Evolutionary conservation across 495 filamentous ascomycete species (phyloP).

Genomic region (Ramalina intermedia): DNA sequence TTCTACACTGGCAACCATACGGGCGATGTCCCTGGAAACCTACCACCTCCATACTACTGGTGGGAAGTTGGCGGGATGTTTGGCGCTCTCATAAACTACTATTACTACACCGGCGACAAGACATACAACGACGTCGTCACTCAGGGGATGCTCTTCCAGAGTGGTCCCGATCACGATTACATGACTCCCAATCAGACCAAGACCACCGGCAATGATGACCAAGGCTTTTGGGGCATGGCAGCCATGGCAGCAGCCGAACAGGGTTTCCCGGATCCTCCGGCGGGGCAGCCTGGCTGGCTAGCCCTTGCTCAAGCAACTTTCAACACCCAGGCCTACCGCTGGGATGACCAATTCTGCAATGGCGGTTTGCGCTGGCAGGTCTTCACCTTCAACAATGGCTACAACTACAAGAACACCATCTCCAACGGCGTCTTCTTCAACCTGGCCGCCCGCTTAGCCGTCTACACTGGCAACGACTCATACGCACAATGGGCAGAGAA

Average conservation of each 20-base stretch:
- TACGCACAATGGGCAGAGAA: slow-evolving; percentile 67
- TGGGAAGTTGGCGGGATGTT: slow-evolving; percentile 73
- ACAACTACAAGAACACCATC: slow-evolving; percentile 68
- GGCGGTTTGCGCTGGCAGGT: slow-evolving; percentile 81
- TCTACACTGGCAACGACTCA: slow-evolving; percentile 62
- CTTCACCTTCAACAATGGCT: slow-evolving; percentile 63
- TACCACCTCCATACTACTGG: slow-evolving; percentile 70
- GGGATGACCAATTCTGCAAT: slow-evolving; percentile 51
- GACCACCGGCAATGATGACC: slow-evolving; percentile 70
- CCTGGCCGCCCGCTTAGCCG: slow-evolving; percentile 57
- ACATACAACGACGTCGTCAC: slow-evolving; percentile 55
- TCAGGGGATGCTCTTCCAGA: slow-evolving; percentile 58
- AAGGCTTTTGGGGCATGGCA: slow-evolving; percentile 74
- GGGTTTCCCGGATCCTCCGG: slow-evolving; percentile 45
- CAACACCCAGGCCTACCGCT: slow-evolving; percentile 56
- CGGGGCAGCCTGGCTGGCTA: slow-evolving; percentile 50
- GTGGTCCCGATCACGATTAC: slow-evolving; percentile 49
- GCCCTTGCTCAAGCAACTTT: slow-evolving; percentile 71
- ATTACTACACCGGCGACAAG: slow-evolving; percentile 62
- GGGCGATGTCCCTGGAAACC: slow-evolving; percentile 55
- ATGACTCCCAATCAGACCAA: slow-evolving; percentile 74
- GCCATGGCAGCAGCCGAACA: slow-evolving; percentile 72
- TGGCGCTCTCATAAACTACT: slow-evolving; percentile 67
- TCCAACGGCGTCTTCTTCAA: slow-evolving; percentile 75
- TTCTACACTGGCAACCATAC: slow-evolving; percentile 60